Conservation (phyloP, 1,139 yeast species). For the Blastobotrys arbuscula region DNA sequence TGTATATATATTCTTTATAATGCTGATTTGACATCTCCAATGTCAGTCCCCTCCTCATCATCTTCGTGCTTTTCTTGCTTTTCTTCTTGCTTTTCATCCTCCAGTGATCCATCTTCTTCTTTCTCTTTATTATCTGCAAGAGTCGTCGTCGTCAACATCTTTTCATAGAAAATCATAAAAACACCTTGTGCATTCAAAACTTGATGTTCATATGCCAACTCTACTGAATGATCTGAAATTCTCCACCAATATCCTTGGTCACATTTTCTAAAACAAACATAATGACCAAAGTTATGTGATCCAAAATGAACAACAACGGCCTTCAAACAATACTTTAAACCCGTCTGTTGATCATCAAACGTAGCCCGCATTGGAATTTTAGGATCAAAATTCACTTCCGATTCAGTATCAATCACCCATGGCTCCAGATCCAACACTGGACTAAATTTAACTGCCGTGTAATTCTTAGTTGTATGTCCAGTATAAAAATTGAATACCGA, state of each 20-base stretch:
- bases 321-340: conserved; percentile 54
- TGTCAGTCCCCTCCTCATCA: conserved; percentile 9
- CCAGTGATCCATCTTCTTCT: neutral
- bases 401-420: conserved; percentile 64
- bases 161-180: conserved; percentile 85
- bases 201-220: conserved; percentile 71
- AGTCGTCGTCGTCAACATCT: neutral
- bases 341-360: conserved; percentile 10
- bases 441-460: conserved; percentile 77
- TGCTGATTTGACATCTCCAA: conserved; percentile 6
- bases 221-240: conserved; percentile 82
- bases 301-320: conserved; percentile 91
- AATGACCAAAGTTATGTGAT: conserved; percentile 92
- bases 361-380: conserved; percentile 51
- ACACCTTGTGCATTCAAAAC: conserved; percentile 81
- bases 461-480: conserved; percentile 75
- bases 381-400: conserved; percentile 66
- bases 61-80: neutral
- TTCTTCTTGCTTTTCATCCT: neutral
- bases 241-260: conserved; percentile 90
- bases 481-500: conserved; percentile 88
- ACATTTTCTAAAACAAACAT: conserved; percentile 71
- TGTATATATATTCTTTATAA: neutral
- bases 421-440: conserved; percentile 56
- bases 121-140: neutral